Evolutionary conservation across 2,329 filamentous ascomycete genomes (phyloP), one percentile per base, ranked within the genome.

Genomic region (Fusarium sp.): DNA sequence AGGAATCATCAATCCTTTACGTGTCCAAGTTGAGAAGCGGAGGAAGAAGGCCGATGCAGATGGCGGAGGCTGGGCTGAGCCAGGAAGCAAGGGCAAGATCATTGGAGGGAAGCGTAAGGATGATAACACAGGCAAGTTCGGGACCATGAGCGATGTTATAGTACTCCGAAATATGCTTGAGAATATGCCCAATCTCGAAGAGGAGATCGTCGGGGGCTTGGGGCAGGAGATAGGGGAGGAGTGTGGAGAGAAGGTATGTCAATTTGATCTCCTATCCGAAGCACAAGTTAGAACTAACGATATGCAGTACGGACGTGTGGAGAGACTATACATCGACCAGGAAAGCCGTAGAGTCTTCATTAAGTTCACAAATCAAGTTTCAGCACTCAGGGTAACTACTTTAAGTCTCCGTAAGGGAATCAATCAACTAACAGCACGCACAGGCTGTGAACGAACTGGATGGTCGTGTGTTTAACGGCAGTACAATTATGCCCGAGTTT

Each of bases 161-260:
- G 89, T 96, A 44, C 81, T 97, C 19, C 85, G 86, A 52, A 90
- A 92, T 48, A 97, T 98, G 92, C 85, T 98, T 2, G 89, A 96
- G 64, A 92, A 91, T 7, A 89, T 98, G 83, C 86, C 81, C 3
- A 83, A 97, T 75, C 80, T 97, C 43, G 86, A 90, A 57, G 84
- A 83, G n/a, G 95, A 97, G 77, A 88, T 97, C 47, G 87, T 89
- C 60, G 85, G 86, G 15, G 88, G 88, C 0, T 81, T 99, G 49
- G 90, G 95, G 70, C 95, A 98, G 80, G 94, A 97, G 77, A 97
- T 99, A 78, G 96, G 96, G 8, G 93, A 97, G 74, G 93, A 97
- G 76, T 97, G 96, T 78, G 90, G 89, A 48, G 88, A 93, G 68
- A 94, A 94, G 84, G 87, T 90, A 62, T 56, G 65, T 39, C 36